A percentile compares a stretch with the other conserved stretches of the same genome.
Conservation (phyloP, 345 rosid species). For the Eucalyptus guilfoylei region DNA sequence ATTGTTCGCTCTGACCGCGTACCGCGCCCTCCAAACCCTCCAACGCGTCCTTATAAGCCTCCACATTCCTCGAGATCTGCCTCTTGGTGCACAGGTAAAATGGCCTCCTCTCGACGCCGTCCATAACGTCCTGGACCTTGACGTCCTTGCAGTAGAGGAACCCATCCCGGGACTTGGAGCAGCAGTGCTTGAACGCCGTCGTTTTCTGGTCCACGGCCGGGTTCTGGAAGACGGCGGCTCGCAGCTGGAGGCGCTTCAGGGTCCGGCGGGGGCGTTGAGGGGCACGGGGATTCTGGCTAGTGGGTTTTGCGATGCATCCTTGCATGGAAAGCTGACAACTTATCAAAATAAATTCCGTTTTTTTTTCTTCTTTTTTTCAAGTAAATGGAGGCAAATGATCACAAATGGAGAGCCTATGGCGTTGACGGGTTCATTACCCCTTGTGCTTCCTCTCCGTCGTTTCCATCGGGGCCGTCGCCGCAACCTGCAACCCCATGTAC, state of each 20-base stretch:
- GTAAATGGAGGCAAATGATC: no score
- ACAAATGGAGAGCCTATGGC: no score
- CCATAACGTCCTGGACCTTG: conserved; percentile 76
- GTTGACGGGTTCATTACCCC: conserved; percentile 1
- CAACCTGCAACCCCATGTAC: conserved; percentile 31
- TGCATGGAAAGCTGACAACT: no score
- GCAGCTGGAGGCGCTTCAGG: conserved; percentile 17
- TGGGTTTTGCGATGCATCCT: conserved; percentile 7
- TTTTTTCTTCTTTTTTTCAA: no score
- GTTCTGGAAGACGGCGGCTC: conserved; percentile 43
- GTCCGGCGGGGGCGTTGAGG: conserved; percentile 4
- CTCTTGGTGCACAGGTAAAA: conserved; percentile 84
- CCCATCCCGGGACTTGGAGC: conserved; percentile 62
- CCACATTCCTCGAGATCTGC: conserved; percentile 75
- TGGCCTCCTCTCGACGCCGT: conserved; percentile 66
- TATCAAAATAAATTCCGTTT: no score
- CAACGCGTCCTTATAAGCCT: conserved; percentile 70
- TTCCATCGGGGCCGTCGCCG: conserved; percentile 28
- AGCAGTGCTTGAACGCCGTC: conserved; percentile 50
- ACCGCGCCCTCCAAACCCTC: conserved; percentile 53
- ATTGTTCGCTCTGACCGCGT: conserved; percentile 69
- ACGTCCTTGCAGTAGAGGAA: conserved; percentile 73
- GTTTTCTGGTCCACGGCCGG: not conserved
- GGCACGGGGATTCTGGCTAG: conserved; percentile 17
- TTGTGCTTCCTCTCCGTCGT: conserved; percentile 18